Percentiles rank a stretch among this genome's conserved stretches.
These are phyloP conservation scores for Kwoniella dendrophila DNA, from an alignment of 768 basidiomycete species.

Conservation along the genomic window DNA sequence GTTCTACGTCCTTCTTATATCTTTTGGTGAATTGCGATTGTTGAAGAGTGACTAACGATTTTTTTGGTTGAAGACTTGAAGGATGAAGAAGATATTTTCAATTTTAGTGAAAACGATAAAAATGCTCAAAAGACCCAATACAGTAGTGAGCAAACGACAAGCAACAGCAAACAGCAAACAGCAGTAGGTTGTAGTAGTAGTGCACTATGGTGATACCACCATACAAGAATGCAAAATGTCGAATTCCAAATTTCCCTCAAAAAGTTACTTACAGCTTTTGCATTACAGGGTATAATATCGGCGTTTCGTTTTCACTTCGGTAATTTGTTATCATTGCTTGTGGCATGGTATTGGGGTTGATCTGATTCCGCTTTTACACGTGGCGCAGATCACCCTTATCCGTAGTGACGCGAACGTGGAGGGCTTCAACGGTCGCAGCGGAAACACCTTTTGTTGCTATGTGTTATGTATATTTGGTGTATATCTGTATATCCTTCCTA, in stretches of 20 bases:
- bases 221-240: not conserved
- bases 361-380: not conserved
- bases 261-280: too few relatives aligned
- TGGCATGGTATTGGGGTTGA: too few relatives aligned
- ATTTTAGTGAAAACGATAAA: not conserved
- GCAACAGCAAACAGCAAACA: not conserved
- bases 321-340: not conserved
- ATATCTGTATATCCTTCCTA: not conserved
- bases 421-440: not conserved
- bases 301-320: slow-evolving; percentile 25
- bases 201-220: too few relatives aligned
- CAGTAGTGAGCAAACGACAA: not conserved
- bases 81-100: slow-evolving; percentile 16
- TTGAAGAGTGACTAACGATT: slow-evolving; percentile 19
- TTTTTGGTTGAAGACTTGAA: slow-evolving; percentile 23
- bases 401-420: slow-evolving; percentile 4
- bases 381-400: not conserved
- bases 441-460: not conserved
- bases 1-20: not conserved
- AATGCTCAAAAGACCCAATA: slow-evolving; percentile 11
- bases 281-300: too few relatives aligned
- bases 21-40: not conserved
- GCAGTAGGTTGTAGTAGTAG: too few relatives aligned
- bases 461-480: not conserved
- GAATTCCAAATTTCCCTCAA: too few relatives aligned